Conservation (phyloP, 2,329 filamentous ascomycete genomes). For the Torrubiella hemipterigena region DNA sequence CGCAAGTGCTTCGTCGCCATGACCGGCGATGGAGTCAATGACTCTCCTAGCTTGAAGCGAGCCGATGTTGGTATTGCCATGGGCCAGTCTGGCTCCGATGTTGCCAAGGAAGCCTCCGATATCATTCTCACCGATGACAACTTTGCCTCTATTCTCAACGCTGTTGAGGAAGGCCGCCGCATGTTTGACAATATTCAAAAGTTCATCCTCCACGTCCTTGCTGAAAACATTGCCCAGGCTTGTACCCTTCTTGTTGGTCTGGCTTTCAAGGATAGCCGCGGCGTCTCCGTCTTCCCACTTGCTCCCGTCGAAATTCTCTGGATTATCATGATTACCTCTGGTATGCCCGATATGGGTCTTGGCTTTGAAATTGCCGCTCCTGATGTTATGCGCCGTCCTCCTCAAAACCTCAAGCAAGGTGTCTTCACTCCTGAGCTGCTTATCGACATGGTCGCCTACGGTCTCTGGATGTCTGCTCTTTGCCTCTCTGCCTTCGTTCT, state of each 20-base stretch:
- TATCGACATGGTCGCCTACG: conserved; percentile 54
- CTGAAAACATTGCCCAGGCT: conserved; percentile 59
- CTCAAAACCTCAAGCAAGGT: conserved; percentile 43
- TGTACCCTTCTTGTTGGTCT: conserved; percentile 57
- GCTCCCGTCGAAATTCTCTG: conserved; percentile 65
- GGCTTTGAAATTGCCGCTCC: conserved; percentile 58
- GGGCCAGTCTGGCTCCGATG: conserved; percentile 56
- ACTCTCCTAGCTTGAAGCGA: conserved; percentile 51
- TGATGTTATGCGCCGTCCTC: conserved; percentile 58
- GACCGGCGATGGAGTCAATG: conserved; percentile 60
- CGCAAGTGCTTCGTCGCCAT: conserved; percentile 50
- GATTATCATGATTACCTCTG: conserved; percentile 71
- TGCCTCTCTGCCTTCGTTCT: conserved; percentile 40
- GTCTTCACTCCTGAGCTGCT: conserved; percentile 56
- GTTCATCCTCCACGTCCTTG: conserved; percentile 55
- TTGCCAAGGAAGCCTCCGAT: conserved; percentile 55
- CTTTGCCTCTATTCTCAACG: conserved; percentile 58
- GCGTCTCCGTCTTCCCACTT: conserved; percentile 58
- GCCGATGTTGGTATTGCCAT: conserved; percentile 60
- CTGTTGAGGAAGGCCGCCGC: conserved; percentile 57
- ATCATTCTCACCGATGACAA: conserved; percentile 65
- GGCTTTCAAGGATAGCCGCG: conserved; percentile 52
- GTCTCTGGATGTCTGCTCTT: conserved; percentile 53
- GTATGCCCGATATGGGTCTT: conserved; percentile 63
- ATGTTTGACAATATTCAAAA: conserved; percentile 68